Percentiles rank a stretch among this genome's conserved stretches.
These are phyloP conservation scores for Pyrus hybrid DNA, from an alignment of 331 rosid genomes.

Conservation along the genomic window DNA sequence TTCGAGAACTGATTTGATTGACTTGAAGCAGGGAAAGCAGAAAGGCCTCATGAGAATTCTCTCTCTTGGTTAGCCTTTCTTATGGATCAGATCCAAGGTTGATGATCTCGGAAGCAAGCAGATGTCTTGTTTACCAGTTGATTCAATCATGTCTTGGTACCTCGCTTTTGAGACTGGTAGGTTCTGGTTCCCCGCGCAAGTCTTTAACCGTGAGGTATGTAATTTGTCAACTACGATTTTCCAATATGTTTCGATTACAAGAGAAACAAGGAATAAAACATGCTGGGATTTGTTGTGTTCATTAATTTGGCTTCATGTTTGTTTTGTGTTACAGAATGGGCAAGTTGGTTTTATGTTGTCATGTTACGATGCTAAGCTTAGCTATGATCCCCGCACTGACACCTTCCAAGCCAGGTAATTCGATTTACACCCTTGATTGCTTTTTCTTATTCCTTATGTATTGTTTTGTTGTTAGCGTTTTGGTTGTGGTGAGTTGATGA, in stretches of 20 bases:
- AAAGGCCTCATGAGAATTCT: conserved; percentile 52
- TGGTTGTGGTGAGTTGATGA: not conserved
- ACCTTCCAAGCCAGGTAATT: conserved; percentile 91
- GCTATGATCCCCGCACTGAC: conserved; percentile 68
- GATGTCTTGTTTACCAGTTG: conserved; percentile 40
- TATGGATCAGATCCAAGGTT: conserved; percentile 65
- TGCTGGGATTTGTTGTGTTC: not conserved
- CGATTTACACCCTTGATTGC: not conserved
- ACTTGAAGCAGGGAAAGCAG: conserved; percentile 46
- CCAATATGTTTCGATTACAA: not conserved
- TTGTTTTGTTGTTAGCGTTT: not conserved
- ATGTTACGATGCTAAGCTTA: conserved; percentile 91
- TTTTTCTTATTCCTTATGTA: not conserved
- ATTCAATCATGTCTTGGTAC: conserved; percentile 83
- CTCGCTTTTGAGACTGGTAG: conserved; percentile 84
- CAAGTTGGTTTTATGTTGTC: conserved; percentile 94
- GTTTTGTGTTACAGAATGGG: conserved; percentile 55
- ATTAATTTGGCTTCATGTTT: not conserved
- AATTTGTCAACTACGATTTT: not conserved
- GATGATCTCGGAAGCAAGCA: conserved; percentile 27
- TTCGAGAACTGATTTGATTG: conserved; percentile 36
- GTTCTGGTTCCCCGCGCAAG: conserved; percentile 90
- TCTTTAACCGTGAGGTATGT: conserved; percentile 87
- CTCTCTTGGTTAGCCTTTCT: conserved; percentile 68
- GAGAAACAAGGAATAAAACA: no score